These are phyloP conservation scores for Trichoderma sp. DNA, from an alignment of 2,329 filamentous ascomycete species.

Conservation along the genomic window DNA sequence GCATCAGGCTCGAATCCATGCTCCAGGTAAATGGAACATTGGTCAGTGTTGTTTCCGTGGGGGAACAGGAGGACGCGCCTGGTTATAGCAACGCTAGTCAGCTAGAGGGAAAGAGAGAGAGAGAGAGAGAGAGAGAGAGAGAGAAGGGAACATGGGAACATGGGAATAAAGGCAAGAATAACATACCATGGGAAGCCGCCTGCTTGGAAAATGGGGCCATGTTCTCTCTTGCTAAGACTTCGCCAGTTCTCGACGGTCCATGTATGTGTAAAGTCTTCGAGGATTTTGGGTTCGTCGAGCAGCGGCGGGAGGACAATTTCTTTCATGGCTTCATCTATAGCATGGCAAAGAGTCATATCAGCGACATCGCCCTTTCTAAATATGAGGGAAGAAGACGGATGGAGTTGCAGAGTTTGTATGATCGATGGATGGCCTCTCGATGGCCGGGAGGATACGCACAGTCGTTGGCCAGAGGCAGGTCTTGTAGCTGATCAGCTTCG, in stretches of 20 bases:
- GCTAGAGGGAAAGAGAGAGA: constrained; percentile 28
- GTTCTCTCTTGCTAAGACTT: constrained; percentile 72
- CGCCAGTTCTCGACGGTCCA: constrained; percentile 91
- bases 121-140: constrained; percentile 28
- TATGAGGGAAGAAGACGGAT: background rate
- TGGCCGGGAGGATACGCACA: constrained; percentile 44
- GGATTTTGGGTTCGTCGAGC: constrained; percentile 73
- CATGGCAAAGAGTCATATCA: constrained; percentile 27
- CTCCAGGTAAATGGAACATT: constrained; percentile 93
- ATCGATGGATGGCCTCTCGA: background rate
- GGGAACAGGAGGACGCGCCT: constrained; percentile 96
- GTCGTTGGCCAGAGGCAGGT: constrained; percentile 54
- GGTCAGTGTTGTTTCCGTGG: constrained; percentile 90
- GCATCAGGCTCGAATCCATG: constrained; percentile 79
- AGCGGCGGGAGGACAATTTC: constrained; percentile 73
- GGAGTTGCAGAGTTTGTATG: background rate
- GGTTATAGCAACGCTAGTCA: constrained; percentile 5
- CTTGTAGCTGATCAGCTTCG: constrained; percentile 51
- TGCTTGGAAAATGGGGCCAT: constrained; percentile 84
- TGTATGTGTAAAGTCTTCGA: constrained; percentile 74
- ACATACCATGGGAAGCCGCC: constrained; percentile 83
- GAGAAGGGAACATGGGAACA: too few species aligned
- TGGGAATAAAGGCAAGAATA: background rate
- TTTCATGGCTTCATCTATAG: constrained; percentile 80
- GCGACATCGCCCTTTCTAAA: background rate